Evolutionary conservation across 805 yeast genomes (phyloP), one percentile per base, ranked within the genome.

Genomic region (Pichia paraexigua): DNA sequence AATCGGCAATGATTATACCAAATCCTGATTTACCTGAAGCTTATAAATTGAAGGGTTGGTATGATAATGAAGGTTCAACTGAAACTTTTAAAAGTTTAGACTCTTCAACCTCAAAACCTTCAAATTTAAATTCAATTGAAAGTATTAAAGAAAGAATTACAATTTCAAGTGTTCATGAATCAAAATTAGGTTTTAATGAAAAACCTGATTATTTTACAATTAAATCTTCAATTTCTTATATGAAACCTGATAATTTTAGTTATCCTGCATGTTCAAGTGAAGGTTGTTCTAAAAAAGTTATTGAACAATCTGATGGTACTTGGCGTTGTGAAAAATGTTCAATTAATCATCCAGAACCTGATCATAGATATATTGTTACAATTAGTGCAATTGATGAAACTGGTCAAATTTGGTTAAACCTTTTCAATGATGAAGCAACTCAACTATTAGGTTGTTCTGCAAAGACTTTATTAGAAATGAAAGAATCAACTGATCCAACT

Each of bases 281-380:
- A 45, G 81, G 77, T 41, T 94, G 99, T 73, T 83, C 83, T 65
- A 83, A 90, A 63, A 94, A 94, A 69, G 88, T 90, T 30, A 71
- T 85, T 43, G 87, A 87, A 62, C 83, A 78, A 50, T 74, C 79
- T 32, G 84, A 80, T 62, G 88, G 85, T 15, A 73, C 83, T 18
- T 91, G 96, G 96, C 80, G 95, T 67, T 94, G 99, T 73, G 98
- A 91, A 65, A 85, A 85, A 66, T 91, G 98, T 76, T 84, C 87
- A 60, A 72, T 78, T 51, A 78, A 78, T 55, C 83, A 79, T 63
- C 73, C 77, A 2, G 76, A 74, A 45, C 97, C 98, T 20, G 71
- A 76, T 46, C 83, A 87, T 71, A 79, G 98, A 66, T 94, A 87
- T 60, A 82, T 90, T 49, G 67, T 92, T 59, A 83, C 85, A n/a